Conservation (phyloP, 1,139 yeast genomes). For the Protomyces macrosporus region DNA sequence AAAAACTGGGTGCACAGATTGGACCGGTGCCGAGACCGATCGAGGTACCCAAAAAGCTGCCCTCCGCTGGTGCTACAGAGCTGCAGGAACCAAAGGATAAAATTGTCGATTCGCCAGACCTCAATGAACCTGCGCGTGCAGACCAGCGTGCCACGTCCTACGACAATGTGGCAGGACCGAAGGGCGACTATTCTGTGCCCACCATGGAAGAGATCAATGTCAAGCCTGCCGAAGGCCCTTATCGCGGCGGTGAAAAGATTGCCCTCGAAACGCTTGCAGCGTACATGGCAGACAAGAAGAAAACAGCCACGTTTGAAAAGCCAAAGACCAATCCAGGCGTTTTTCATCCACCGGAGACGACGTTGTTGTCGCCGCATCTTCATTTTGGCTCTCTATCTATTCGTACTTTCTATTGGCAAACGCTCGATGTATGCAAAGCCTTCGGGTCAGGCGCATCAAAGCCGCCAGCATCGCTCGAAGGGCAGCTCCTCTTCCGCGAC, state of each 20-base stretch:
- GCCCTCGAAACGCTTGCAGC: conserved; percentile 4
- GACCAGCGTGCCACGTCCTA: conserved; percentile 12
- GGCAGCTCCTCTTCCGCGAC: conserved; percentile 23
- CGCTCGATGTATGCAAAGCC: conserved; percentile 14
- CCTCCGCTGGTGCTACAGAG: conserved; percentile 14
- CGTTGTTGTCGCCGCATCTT: conserved; percentile 21
- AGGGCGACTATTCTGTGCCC: conserved; percentile 14
- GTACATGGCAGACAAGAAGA: conserved; percentile 15
- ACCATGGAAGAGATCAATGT: conserved; percentile 24
- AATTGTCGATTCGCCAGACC: conserved; percentile 5
- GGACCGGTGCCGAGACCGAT: conserved; percentile 13
- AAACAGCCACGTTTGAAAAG: conserved; percentile 24
- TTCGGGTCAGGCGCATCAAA: conserved; percentile 11
- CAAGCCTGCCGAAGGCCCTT: conserved; percentile 13
- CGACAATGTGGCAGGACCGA: conserved; percentile 20
- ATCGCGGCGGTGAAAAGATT: conserved; percentile 17
- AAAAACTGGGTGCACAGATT: conserved; percentile 13
- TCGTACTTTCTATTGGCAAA: conserved; percentile 21
- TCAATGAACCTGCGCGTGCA: conserved; percentile 8
- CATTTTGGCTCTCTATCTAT: conserved; percentile 24
- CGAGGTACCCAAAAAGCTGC: conserved; percentile 5
- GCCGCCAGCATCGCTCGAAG: conserved; percentile 20
- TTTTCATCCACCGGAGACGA: conserved; percentile 24
- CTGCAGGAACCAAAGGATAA: conserved; percentile 1
- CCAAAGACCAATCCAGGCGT: conserved; percentile 23